phyloP scores from a whole-genome alignment of 768 basidiomycete genomes.

The Amylocystis lapponica region DNA sequence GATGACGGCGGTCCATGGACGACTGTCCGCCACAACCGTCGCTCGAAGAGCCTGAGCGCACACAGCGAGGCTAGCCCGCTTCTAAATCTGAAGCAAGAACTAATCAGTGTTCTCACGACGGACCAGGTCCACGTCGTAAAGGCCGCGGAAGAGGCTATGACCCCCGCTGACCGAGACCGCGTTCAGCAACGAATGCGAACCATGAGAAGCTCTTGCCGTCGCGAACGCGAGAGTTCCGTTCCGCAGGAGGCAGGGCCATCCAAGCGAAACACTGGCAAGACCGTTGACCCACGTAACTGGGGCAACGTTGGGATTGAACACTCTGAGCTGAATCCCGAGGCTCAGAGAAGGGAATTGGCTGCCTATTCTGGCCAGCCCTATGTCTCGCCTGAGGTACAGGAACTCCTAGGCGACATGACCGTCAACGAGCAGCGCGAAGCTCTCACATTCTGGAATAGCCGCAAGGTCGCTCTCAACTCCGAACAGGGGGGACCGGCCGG shows the following conservation, averaged over 20 bases:
- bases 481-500: no score
- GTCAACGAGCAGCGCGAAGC: background rate
- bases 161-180: background rate
- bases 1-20: constrained; percentile 5
- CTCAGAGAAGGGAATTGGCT: background rate
- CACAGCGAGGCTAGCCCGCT: background rate
- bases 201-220: background rate
- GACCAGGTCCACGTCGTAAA: background rate
- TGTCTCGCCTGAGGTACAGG: no score
- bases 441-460: constrained; percentile 1
- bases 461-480: no score
- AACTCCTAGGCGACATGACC: no score
- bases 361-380: no score
- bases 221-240: background rate
- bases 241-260: background rate
- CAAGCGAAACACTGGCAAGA: constrained; percentile 2
- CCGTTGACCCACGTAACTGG: constrained; percentile 5
- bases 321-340: constrained; percentile 1
- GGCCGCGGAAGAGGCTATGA: background rate
- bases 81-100: no score
- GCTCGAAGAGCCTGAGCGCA: background rate
- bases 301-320: background rate
- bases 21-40: background rate
- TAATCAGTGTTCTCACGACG: background rate
- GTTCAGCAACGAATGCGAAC: background rate